Base-by-base conservation (phyloP, 2,329 filamentous ascomycete species). In the Calycina marina region DNA sequence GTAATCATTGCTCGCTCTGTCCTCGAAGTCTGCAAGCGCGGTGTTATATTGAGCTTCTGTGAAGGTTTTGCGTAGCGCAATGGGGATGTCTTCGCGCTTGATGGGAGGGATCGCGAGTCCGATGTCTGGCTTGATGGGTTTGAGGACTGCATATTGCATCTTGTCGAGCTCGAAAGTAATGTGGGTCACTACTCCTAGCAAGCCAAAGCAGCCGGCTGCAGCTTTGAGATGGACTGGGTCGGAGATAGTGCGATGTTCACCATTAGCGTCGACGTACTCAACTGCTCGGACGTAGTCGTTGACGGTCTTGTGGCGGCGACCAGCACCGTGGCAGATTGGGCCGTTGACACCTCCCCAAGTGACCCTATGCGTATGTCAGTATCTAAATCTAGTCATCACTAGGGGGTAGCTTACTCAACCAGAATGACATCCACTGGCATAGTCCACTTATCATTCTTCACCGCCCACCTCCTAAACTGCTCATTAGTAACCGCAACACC, bases 131-230 rank as follows among this genome's bases (percentile, higher is more conserved):
- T 64, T 64, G n/a, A 48, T 38, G 2, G 62, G 61, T 24, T 54
- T 40, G 43, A 65, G 53, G n/a, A 58, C 43, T 2, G 61, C 62
- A 31, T 64, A 65, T 4, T 51, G 56, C 60, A 66, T 62, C 0
- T 56, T 51, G 25, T 61, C 56, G 11, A 65, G 48, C 40, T 62
- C 59, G 14, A 64, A 53, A 1, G 61, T 64, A 27, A 65, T 51
- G 40, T 66, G 60, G 1, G 62, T 66, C 10, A 65, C 53, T 11
- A 66, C 53, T 4, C 62, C 62, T 12, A 65, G 52, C 3, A 65
- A 51, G 2, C 61, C 62, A 28, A 65, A 64, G 34, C 54, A 56
- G 2, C 58, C 58, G 6, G 58, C 56, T 1, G 60, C 61, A 5
- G 60, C 61, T 31, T 49, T 48, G 26, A 65, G 50, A 4, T 55